Percentiles rank a stretch among this genome's conserved stretches.
phyloP scores from a whole-genome alignment of 768 basidiomycete species.

The Termitomyces sp. region DNA sequence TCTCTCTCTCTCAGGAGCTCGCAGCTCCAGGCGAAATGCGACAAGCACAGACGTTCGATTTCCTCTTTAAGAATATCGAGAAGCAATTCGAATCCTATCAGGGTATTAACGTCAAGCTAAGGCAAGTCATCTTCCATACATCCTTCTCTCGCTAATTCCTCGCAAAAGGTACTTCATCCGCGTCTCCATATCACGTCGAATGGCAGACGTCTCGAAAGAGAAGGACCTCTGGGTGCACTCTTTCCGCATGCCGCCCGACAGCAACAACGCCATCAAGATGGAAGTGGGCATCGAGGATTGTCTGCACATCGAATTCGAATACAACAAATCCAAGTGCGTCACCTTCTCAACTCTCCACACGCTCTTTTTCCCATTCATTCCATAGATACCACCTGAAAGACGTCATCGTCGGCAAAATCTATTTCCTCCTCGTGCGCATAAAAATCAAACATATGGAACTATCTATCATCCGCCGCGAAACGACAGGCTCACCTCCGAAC shows the following conservation, averaged over 20 bases:
- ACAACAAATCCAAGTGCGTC: conserved; percentile 97
- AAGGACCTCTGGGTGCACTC: conserved; percentile 97
- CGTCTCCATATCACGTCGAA: conserved; percentile 84
- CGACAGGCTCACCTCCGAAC: conserved; percentile 96
- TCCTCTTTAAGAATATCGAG: conserved; percentile 98
- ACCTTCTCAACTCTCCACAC: not conserved
- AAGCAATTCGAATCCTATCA: conserved; percentile 98
- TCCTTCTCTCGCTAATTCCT: not conserved
- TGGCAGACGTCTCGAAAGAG: conserved; percentile 93
- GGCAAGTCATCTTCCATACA: conserved; percentile 47
- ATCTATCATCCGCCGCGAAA: conserved; percentile 96
- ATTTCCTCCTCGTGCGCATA: conserved; percentile 96
- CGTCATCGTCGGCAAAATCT: conserved; percentile 99
- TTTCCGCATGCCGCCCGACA: conserved; percentile 97
- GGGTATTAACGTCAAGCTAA: conserved; percentile 96
- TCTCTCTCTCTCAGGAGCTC: conserved; percentile 92
- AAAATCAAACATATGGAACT: conserved; percentile 99
- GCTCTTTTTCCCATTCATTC: not conserved
- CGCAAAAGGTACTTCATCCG: conserved; percentile 83
- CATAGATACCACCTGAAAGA: conserved; percentile 95
- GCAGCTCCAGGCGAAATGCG: conserved; percentile 97
- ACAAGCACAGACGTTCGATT: conserved; percentile 93
- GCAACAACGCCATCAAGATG: conserved; percentile 99
- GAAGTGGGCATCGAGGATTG: conserved; percentile 99
- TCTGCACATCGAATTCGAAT: conserved; percentile 98